These are phyloP conservation scores for Candida namnaoensis DNA, from an alignment of 805 yeast genomes.

Conservation along the genomic window DNA sequence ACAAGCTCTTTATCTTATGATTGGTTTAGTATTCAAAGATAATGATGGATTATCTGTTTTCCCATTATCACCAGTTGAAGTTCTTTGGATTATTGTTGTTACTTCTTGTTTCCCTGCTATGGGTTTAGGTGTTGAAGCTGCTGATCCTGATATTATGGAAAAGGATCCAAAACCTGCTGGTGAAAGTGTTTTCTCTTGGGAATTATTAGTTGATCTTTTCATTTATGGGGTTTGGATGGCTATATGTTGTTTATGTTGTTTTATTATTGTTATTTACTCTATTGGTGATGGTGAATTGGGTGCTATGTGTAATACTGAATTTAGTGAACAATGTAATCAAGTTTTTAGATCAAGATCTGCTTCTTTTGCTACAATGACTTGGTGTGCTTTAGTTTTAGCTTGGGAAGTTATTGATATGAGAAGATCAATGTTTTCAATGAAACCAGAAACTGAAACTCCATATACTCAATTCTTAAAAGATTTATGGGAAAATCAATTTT, in stretches of 20 bases:
- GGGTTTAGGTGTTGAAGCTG: constrained; percentile 69
- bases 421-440: constrained; percentile 63
- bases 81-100: constrained; percentile 69
- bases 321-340: constrained; percentile 37
- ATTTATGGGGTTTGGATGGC: constrained; percentile 74
- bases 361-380: constrained; percentile 74
- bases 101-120: constrained; percentile 80
- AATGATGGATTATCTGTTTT: constrained; percentile 60
- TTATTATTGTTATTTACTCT: constrained; percentile 60
- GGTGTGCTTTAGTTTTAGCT: constrained; percentile 76
- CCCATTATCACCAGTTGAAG: constrained; percentile 76
- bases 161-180: constrained; percentile 52
- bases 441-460: constrained; percentile 54
- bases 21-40: constrained; percentile 69
- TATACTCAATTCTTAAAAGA: constrained; percentile 53
- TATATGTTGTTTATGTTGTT: constrained; percentile 54
- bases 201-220: constrained; percentile 59
- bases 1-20: constrained; percentile 57
- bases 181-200: constrained; percentile 54
- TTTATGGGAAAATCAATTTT: constrained; percentile 64
- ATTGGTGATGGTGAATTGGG: constrained; percentile 62
- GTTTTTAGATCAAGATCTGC: constrained; percentile 75
- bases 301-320: constrained; percentile 45
- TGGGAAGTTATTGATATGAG: constrained; percentile 78
- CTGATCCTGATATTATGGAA: constrained; percentile 54